phyloP scores from a whole-genome alignment of 202 grass and related monocot genomes.

The Musa balbisiana region DNA sequence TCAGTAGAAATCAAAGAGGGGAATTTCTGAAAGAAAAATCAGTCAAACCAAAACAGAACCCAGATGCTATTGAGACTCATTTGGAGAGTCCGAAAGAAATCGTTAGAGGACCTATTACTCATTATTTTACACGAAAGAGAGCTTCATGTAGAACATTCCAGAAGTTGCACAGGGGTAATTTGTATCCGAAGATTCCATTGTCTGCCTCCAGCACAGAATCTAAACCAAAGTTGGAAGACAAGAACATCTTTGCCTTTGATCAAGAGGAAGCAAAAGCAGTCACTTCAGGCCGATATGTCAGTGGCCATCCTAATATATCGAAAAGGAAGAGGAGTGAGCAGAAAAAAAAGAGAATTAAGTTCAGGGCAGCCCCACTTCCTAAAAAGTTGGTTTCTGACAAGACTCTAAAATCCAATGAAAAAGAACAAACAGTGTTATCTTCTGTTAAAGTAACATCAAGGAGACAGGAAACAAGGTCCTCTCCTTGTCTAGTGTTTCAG shows the following conservation, averaged over 20 bases:
- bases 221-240: conserved; percentile 35
- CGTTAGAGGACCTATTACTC: conserved; percentile 56
- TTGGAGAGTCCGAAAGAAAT: conserved; percentile 63
- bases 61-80: conserved; percentile 83
- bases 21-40: conserved; percentile 13
- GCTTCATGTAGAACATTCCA: conserved; percentile 27
- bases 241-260: conserved; percentile 48
- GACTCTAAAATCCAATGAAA: conserved; percentile 18
- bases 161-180: conserved; percentile 26
- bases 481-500: conserved; percentile 30
- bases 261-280: conserved; percentile 33
- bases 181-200: conserved; percentile 51
- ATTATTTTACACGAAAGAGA: conserved; percentile 37
- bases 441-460: conserved; percentile 30
- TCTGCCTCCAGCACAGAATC: conserved; percentile 44
- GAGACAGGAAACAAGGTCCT: conserved; percentile 39
- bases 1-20: conserved; percentile 12
- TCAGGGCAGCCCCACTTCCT: conserved; percentile 28
- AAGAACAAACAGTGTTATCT: conserved; percentile 41
- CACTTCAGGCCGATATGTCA: conserved; percentile 32
- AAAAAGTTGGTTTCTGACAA: conserved; percentile 19
- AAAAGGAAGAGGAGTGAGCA: conserved; percentile 30
- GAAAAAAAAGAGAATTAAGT: conserved; percentile 28
- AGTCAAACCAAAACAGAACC: conserved; percentile 39
- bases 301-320: conserved; percentile 31